phyloP scores from a whole-genome alignment of 768 basidiomycete species.

The Hericium coralloides region DNA sequence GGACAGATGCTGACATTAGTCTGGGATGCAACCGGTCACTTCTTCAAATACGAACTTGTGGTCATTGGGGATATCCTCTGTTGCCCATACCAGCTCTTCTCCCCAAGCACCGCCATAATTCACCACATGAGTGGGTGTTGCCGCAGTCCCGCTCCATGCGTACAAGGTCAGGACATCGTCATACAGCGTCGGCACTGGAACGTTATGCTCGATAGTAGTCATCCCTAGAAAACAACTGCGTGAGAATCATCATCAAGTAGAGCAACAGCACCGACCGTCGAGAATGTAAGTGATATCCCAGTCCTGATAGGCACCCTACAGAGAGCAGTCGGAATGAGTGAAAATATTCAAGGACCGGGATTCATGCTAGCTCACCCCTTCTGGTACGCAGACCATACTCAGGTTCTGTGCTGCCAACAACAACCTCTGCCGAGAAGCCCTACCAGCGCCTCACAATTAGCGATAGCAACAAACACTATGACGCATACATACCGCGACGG shows the following conservation, averaged over 20 bases:
- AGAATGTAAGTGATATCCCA: neutral
- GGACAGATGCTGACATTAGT: neutral
- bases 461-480: neutral
- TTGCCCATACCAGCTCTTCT: constrained; percentile 63
- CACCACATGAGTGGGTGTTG: constrained; percentile 68
- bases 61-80: constrained; percentile 53
- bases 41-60: neutral
- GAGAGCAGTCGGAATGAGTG: neutral
- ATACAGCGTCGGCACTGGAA: neutral
- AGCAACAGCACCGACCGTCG: neutral
- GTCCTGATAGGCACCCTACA: neutral
- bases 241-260: neutral
- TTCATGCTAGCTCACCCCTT: neutral
- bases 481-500: constrained; percentile 52
- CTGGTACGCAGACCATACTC: neutral
- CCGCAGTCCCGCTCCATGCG: constrained; percentile 58
- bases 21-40: neutral
- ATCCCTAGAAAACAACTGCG: neutral
- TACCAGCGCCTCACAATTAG: neutral
- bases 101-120: constrained; percentile 69
- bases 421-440: neutral
- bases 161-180: constrained; percentile 40
- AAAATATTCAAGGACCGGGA: neutral
- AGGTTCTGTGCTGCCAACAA: neutral
- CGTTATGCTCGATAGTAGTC: neutral